Evolutionary conservation across 2,329 filamentous ascomycete species (phyloP), one percentile per base, ranked within the genome.

Genomic region (Aspergillus hortae): DNA sequence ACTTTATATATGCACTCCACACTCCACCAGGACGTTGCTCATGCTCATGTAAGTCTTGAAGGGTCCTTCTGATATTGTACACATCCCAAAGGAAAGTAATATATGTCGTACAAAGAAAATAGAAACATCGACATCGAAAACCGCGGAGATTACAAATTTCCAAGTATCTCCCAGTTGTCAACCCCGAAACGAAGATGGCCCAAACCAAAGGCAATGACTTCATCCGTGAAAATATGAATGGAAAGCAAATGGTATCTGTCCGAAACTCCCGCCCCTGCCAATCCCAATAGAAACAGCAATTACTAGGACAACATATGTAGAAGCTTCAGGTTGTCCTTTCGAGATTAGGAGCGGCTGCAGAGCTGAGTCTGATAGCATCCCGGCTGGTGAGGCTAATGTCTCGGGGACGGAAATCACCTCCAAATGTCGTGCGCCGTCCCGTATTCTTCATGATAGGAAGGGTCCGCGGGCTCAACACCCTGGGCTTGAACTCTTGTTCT

Each of bases 381-480:
- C 71, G 62, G 40, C 65, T 65, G n/a, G 63, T 67, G 49, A 69
- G 63, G 48, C 67, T 72, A 57, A 66, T 62, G 54, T 73, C 72
- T 49, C 69, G 65, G 46, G 70, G 65, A 50, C 70, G 69, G 5
- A 70, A 60, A 15, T 76, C 74, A 40, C 65, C 67, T 10, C 72
- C 71, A 43, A 76, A 65, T 4, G 73, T 77, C 5, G 70, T 72
- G 33, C 74, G 69, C 36, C 74, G 64, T 38, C 67, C 70, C 4
- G 70, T 75, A 36, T 69, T 69, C 65, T 87, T 87, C 61, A 79
- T 76, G 25, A 87, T 77, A 1, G 83, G 80, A 15, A 81, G 74
- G 25, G 77, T 78, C 32, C 84, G 76, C 25, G 86, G 85, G 58
- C 82, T 85, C 46, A 88, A 70, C 12, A 88, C 83, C 51, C 77